phyloP scores from a whole-genome alignment of 768 basidiomycete genomes.

The Kwoniella dendrophila region DNA sequence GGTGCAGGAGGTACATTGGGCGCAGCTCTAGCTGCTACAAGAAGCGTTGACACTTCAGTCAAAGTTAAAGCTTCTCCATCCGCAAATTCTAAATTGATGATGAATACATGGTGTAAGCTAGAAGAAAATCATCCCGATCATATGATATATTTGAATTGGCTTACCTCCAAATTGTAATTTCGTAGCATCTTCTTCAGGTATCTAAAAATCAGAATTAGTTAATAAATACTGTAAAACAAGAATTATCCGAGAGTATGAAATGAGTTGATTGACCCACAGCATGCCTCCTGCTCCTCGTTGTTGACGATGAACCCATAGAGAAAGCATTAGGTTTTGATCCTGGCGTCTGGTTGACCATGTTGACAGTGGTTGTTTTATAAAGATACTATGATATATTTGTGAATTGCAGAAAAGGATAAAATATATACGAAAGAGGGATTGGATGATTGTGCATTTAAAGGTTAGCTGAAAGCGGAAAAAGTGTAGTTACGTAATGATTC shows the following conservation, averaged over 20 bases:
- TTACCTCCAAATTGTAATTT: slow-evolving; percentile 52
- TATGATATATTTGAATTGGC: not conserved
- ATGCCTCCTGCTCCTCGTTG: slow-evolving; percentile 14
- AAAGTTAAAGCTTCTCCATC: slow-evolving; percentile 49
- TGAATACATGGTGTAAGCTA: not conserved
- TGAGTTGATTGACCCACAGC: slow-evolving; percentile 12
- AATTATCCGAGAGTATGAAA: not conserved
- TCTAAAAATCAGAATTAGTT: slow-evolving; percentile 17
- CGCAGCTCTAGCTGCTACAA: slow-evolving; percentile 29
- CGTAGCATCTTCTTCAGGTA: slow-evolving; percentile 50
- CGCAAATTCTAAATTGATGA: slow-evolving; percentile 39
- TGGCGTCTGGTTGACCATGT: slow-evolving; percentile 31
- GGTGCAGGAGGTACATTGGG: slow-evolving; percentile 43
- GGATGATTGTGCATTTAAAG: not conserved
- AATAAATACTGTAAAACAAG: not conserved
- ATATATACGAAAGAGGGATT: not conserved
- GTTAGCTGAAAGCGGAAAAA: not conserved
- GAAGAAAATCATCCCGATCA: not conserved
- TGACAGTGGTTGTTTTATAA: not conserved
- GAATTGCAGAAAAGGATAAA: not conserved
- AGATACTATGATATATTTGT: not conserved
- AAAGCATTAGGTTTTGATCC: slow-evolving; percentile 12
- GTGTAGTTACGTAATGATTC: slow-evolving; percentile 13
- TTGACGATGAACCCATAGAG: slow-evolving; percentile 9
- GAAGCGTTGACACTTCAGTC: slow-evolving; percentile 41